Percentiles rank a stretch among this genome's conserved stretches.
Conservation (phyloP, 1,284 basidiomycete species). For the Cryptococcus hybrid region DNA sequence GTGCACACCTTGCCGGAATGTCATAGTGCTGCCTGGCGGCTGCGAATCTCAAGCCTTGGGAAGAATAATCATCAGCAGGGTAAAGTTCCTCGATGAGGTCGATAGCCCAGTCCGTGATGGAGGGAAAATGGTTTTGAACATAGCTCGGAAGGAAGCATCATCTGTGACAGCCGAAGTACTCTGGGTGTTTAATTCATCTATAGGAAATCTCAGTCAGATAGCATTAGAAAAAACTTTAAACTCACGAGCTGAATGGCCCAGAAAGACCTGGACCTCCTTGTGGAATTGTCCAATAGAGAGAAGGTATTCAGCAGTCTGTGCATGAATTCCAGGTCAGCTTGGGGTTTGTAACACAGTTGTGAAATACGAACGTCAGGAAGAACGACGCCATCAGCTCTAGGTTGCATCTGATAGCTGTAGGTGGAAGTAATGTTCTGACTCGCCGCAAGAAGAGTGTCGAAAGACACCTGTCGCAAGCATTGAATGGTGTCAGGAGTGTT, state of each 20-base stretch:
- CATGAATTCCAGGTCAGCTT: background rate
- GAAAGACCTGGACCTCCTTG: constrained; percentile 3
- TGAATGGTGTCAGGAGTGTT: constrained; percentile 53
- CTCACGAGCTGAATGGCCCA: constrained; percentile 6
- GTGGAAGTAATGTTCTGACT: constrained; percentile 8
- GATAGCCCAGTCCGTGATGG: constrained; percentile 7
- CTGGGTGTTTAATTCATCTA: background rate
- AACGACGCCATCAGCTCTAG: constrained; percentile 57
- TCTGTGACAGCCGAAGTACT: background rate
- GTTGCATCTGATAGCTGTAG: constrained; percentile 25
- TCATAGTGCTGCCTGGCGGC: constrained; percentile 4
- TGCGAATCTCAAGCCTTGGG: background rate
- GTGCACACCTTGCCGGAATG: background rate
- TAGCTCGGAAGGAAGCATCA: constrained; percentile 1
- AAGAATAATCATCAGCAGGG: constrained; percentile 3
- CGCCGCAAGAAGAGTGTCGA: constrained; percentile 51
- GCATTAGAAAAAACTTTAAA: background rate
- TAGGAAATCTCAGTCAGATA: background rate
- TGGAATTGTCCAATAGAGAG: constrained; percentile 18
- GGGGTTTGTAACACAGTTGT: background rate
- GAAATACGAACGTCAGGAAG: constrained; percentile 37
- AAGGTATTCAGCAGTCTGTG: constrained; percentile 41
- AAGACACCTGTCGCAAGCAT: constrained; percentile 56
- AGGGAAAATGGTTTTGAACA: constrained; percentile 7
- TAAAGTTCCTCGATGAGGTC: constrained; percentile 6